Conservation (phyloP, 768 basidiomycete genomes). For the Lentinula lateritia region DNA sequence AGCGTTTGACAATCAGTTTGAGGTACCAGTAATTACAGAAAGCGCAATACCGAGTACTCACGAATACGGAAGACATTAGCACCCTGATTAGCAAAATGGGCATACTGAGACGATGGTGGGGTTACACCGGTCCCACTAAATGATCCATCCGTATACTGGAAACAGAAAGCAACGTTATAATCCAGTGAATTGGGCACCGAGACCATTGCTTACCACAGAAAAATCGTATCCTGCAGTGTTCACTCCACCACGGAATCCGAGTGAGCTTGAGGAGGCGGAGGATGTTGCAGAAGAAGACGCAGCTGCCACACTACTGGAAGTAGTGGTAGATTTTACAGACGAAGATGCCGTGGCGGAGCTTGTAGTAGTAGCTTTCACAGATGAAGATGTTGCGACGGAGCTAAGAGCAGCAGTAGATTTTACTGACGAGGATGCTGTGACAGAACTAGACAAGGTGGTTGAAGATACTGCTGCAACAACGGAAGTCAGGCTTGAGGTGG, state of each 20-base stretch:
- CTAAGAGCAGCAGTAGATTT: background rate
- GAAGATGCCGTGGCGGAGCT: no score
- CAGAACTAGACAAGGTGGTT: no score
- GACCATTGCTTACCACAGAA: slow-evolving; percentile 25
- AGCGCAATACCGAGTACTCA: background rate
- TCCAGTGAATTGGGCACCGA: background rate
- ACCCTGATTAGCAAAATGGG: slow-evolving; percentile 43
- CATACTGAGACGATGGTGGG: slow-evolving; percentile 39
- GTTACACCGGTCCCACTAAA: slow-evolving; percentile 30
- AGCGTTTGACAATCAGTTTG: no score
- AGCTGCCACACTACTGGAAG: no score
- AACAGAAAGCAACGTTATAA: background rate
- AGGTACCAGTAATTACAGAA: no score
- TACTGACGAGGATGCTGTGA: background rate
- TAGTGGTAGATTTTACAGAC: no score
- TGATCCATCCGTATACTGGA: slow-evolving; percentile 36
- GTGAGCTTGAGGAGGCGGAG: slow-evolving; percentile 11
- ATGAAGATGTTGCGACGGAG: slow-evolving; percentile 17
- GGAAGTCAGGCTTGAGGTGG: no score
- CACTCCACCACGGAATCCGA: slow-evolving; percentile 40
- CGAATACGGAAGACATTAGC: slow-evolving; percentile 38
- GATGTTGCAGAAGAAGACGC: no score
- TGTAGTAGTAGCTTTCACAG: background rate
- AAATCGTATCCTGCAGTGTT: slow-evolving; percentile 45
- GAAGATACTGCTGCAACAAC: no score